A percentile compares a stretch with the other conserved stretches of the same genome.
Conservation (phyloP, 495 filamentous ascomycete species). For the Penicillium steckii region DNA sequence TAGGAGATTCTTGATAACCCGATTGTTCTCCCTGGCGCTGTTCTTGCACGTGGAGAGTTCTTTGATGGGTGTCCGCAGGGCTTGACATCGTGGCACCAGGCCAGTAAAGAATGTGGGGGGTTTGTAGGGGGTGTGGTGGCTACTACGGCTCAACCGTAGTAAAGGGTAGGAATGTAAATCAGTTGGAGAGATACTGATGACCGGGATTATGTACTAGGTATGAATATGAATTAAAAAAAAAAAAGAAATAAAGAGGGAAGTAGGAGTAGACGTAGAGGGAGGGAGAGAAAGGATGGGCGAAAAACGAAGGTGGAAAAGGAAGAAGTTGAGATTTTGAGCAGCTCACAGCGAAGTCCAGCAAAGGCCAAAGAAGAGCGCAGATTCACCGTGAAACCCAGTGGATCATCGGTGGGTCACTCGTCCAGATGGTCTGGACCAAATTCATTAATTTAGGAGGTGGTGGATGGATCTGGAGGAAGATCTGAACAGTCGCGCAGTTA, state of each 20-base stretch:
- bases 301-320: neutral
- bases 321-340: neutral
- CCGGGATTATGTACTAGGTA: neutral
- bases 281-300: neutral
- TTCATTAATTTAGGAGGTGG: neutral
- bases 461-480: neutral
- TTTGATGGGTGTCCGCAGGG: constrained; percentile 45
- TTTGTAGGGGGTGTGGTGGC: constrained; percentile 5
- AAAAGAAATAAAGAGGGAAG: too few relatives aligned
- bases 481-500: neutral
- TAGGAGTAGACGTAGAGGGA: too few relatives aligned
- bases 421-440: constrained; percentile 9
- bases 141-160: constrained; percentile 6
- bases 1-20: constrained; percentile 23
- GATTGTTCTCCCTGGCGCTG: constrained; percentile 22
- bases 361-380: constrained; percentile 2
- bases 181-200: neutral
- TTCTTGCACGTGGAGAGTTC: constrained; percentile 20
- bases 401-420: constrained; percentile 16
- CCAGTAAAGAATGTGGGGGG: constrained; percentile 26
- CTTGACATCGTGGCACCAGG: constrained; percentile 52
- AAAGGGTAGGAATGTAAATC: neutral
- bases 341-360: too few relatives aligned
- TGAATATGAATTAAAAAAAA: neutral
- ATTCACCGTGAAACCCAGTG: constrained; percentile 15